Conservation (phyloP, 495 filamentous ascomycete genomes). For the Acidomyces sp. region DNA sequence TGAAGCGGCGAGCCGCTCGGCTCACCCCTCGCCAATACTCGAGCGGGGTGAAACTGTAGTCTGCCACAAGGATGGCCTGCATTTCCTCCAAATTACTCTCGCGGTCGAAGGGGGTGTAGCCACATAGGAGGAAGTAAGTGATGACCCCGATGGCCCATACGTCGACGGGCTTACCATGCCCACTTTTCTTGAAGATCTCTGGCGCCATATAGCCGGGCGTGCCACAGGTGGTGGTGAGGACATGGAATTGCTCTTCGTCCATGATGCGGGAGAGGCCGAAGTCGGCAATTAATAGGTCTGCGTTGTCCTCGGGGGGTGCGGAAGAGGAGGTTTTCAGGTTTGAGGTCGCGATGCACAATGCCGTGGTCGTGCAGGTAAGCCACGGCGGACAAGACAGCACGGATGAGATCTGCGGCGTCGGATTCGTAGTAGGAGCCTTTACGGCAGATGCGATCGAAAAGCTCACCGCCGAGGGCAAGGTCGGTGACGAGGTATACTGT, state of each 20-base stretch:
- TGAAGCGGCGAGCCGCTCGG: constrained; percentile 77
- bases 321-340: constrained; percentile 68
- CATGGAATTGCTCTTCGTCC: constrained; percentile 98
- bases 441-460: constrained; percentile 96
- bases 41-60: constrained; percentile 89
- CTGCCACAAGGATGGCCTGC: constrained; percentile 92
- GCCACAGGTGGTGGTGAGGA: constrained; percentile 91
- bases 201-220: constrained; percentile 95
- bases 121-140: constrained; percentile 92
- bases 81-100: constrained; percentile 97
- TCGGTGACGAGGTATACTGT: constrained; percentile 92
- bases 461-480: constrained; percentile 87
- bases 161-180: constrained; percentile 68
- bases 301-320: constrained; percentile 69
- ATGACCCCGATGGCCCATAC: constrained; percentile 75
- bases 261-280: constrained; percentile 92
- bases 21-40: constrained; percentile 96
- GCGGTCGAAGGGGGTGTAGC: constrained; percentile 95
- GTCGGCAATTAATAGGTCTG: constrained; percentile 88
- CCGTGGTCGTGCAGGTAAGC: constrained; percentile 97
- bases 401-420: constrained; percentile 88
- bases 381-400: constrained; percentile 89
- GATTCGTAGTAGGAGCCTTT: constrained; percentile 98
- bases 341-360: constrained; percentile 82
- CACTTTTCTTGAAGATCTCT: constrained; percentile 68